Conservation (phyloP, 1,284 basidiomycete genomes). For the Naganishia cerealis region DNA sequence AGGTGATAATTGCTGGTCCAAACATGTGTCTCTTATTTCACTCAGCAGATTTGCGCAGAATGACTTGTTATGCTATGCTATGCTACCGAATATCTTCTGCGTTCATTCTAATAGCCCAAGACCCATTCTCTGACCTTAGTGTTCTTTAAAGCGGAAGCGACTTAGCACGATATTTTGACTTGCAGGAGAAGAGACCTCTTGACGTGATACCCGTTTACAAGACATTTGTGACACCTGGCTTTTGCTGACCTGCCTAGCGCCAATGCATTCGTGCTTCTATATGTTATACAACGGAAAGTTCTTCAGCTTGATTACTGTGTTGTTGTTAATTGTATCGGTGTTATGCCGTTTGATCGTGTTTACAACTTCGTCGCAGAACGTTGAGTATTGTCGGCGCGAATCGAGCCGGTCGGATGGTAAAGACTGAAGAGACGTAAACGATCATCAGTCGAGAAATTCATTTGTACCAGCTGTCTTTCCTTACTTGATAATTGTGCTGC, state of each 20-base stretch:
- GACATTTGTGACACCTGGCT: background rate
- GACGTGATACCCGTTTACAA: background rate
- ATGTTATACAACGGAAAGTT: constrained; percentile 28
- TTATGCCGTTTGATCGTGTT: constrained; percentile 18
- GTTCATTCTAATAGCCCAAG: no score
- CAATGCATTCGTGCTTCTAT: background rate
- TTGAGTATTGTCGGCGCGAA: constrained; percentile 28
- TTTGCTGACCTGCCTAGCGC: background rate
- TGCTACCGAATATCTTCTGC: no score
- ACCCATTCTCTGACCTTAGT: no score
- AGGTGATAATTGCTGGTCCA: no score
- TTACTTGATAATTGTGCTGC: constrained; percentile 41
- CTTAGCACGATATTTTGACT: no score
- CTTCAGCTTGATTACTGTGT: constrained; percentile 26
- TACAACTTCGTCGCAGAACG: constrained; percentile 25
- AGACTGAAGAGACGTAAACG: background rate
- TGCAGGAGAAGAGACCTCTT: background rate
- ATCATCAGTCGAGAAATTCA: background rate
- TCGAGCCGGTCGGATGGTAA: constrained; percentile 15
- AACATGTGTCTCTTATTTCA: no score
- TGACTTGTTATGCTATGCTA: no score
- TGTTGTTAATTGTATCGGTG: constrained; percentile 15
- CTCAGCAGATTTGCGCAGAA: no score
- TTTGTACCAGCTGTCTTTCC: background rate
- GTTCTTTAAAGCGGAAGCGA: no score